A percentile compares a stretch with the other conserved stretches of the same genome.
Evolutionary conservation across 495 filamentous ascomycete genomes (phyloP).

Genomic region (Aspergillus sclerotiicarbonarius): DNA sequence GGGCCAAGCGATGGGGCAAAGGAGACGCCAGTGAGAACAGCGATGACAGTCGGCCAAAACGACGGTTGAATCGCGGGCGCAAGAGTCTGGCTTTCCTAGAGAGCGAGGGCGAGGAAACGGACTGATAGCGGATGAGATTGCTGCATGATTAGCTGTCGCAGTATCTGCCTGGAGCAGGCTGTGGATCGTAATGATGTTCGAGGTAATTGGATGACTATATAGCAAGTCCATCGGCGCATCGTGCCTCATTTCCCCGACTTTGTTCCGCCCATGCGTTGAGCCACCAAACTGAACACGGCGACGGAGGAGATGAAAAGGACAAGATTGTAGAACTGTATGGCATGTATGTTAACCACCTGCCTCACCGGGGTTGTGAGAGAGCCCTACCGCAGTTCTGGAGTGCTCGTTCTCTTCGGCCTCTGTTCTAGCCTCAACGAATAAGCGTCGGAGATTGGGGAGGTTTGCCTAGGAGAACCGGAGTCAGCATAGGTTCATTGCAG

Average conservation of each 20-base stretch:
- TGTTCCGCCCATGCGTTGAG: conserved; percentile 64
- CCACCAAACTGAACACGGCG: conserved; percentile 86
- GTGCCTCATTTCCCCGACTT: conserved; percentile 36
- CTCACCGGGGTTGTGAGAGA: neutral
- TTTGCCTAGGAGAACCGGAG: conserved; percentile 56
- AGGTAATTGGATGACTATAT: neutral
- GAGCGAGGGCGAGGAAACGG: conserved; percentile 52
- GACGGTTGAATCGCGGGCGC: conserved; percentile 42
- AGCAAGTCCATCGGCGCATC: neutral
- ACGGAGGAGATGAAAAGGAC: conserved; percentile 94
- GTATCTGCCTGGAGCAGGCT: conserved; percentile 8
- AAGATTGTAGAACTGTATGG: conserved; percentile 86
- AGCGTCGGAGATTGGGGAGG: conserved; percentile 89
- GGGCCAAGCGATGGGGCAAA: conserved; percentile 72
- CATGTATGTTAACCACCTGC: neutral
- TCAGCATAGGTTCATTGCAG: neutral
- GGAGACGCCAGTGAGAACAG: conserved; percentile 42
- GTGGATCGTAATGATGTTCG: neutral
- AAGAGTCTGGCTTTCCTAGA: conserved; percentile 55
- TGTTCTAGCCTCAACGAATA: conserved; percentile 92
- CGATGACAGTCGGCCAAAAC: conserved; percentile 33
- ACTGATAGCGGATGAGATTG: conserved; percentile 31
- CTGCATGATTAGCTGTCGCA: neutral
- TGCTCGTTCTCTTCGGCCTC: conserved; percentile 94
- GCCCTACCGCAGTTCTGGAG: conserved; percentile 78